Evolutionary conservation across 305 asterid genomes (phyloP), one percentile per base, ranked within the genome.

Genomic region (Fraxinus albicans): DNA sequence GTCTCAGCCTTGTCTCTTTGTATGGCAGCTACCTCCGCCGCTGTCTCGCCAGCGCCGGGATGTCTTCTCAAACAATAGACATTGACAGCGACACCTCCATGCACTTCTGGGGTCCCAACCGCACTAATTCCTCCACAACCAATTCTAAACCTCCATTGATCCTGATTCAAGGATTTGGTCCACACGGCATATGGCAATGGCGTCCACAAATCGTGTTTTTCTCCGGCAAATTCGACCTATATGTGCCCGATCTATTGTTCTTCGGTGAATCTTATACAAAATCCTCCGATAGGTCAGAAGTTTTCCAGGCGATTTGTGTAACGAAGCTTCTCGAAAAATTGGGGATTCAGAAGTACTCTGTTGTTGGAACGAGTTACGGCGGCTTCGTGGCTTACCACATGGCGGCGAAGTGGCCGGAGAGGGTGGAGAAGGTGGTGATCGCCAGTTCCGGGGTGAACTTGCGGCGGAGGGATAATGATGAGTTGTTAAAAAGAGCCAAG

Each of bases 121-220:
- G 33, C 73, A 19, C 81, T 1, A 21, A 42, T 10, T 42, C 80
- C 25, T 55, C 87, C 9, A 23, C 85, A 44, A 21, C 89, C 73
- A 12, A 78, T 69, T 60, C 90, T 27, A 94, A 92, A 60, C 97
- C 97, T 10, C 75, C 89, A 15, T 80, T 94, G 8, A 77, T 93
- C 75, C 92, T 94, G 4, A 87, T 94, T 78, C 98, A 94, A 78
- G 97, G 98, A 29, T 94, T 93, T 76, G 97, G 98, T 0, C 95
- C 97, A 1, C 85, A 83, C 80, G 91, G 97, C 36, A 78, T 86
- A 13, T 93, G 95, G 94, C 98, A 93, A 79, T 94, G 97, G 98
- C 91, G 93, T n/a, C 84, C 77, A 6, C 97, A 92, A 33, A 85
- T 92, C 80, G 36, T 85, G 21, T 89, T 76, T 86, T 92, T 94